Evolutionary conservation across 352 stramenopile genomes (phyloP), one percentile per base, ranked within the genome.

Genomic region (Phytophthora brassicae): DNA sequence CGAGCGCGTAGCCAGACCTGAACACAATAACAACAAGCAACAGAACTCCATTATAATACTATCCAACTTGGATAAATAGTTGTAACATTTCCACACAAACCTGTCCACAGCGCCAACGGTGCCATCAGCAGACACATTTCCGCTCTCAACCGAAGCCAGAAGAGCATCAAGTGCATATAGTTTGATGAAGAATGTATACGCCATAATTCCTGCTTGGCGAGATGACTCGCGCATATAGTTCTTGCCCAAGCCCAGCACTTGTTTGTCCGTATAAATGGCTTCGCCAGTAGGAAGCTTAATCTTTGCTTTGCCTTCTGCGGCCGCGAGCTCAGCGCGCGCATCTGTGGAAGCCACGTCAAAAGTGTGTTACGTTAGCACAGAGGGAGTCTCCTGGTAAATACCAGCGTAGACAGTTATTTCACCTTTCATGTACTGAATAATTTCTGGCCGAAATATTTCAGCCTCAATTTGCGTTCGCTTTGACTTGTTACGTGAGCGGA

Each of bases 131-230:
- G 36, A 54, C 6, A 82, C 68, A 3, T 41, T 36, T 1, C 74
- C 72, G 13, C 48, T 66, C 49, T 83, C 69, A 17, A 82, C 48
- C 23, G 61, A 50, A 0, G 33, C n/a, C 8, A 91, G 57, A 23
- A 94, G 57, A 9, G 64, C 75, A 3, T 92, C 70, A 8, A 96
- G 62, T 20, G 84, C 88, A 33, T 79, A 96, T 17, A 94, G 51
- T 55, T 83, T 75, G 41, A 96, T 91, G 65, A 91, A 96, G 36
- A 89, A 93, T 13, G 84, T 85, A 49, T 96, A 96, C 35, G 86
- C 81, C 1, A 71, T 49, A 31, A 94, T 78, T 28, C 70, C 88
- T 6, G 75, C 71, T 20, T 51, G 45, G 4, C 88, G 78, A 38
- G 86, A 79, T 6, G 65, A 47, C 44, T 94, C 84, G 8, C 76